Evolutionary conservation across 2,329 filamentous ascomycete genomes (phyloP).

Genomic region (Aphanoascus verrucosus): DNA sequence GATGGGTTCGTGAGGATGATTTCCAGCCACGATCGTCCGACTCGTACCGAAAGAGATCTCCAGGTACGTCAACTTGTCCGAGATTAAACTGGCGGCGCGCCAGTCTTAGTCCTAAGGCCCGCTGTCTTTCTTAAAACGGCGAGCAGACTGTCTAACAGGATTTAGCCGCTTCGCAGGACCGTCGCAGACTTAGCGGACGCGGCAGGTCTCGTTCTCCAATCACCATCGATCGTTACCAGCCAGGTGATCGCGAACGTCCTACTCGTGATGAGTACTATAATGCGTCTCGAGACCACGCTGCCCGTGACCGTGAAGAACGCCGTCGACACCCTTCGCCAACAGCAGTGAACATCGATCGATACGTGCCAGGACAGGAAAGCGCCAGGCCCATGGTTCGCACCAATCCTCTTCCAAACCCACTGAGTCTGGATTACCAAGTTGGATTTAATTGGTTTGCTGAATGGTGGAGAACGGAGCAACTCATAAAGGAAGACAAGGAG

Average conservation of each 20-base stretch:
- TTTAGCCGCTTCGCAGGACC: slow-evolving; percentile 30
- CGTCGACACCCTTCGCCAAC: slow-evolving; percentile 49
- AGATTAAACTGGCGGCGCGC: not conserved
- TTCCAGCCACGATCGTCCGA: slow-evolving; percentile 28
- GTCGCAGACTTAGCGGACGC: slow-evolving; percentile 36
- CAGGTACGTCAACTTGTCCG: slow-evolving; percentile 28
- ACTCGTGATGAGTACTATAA: slow-evolving; percentile 49
- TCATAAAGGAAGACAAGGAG: slow-evolving; percentile 54
- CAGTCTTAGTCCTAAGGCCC: slow-evolving; percentile 18
- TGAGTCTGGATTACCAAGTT: slow-evolving; percentile 54
- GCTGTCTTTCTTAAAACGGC: slow-evolving; percentile 27
- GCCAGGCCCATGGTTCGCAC: slow-evolving; percentile 42
- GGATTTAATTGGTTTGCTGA: slow-evolving; percentile 59
- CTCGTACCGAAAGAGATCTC: slow-evolving; percentile 38
- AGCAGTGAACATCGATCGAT: slow-evolving; percentile 51
- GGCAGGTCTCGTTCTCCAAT: slow-evolving; percentile 50
- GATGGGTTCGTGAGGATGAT: slow-evolving; percentile 34
- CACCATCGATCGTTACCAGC: slow-evolving; percentile 55
- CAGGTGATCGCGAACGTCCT: slow-evolving; percentile 39
- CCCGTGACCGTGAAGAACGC: slow-evolving; percentile 47
- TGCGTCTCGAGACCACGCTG: slow-evolving; percentile 31
- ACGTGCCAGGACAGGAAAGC: slow-evolving; percentile 52
- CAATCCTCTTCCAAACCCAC: slow-evolving; percentile 52
- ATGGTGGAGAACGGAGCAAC: slow-evolving; percentile 56
- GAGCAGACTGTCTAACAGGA: not conserved